Evolutionary conservation across 768 basidiomycete species (phyloP), one percentile per base, ranked within the genome.

Genomic region (Dioszegia crocea): DNA sequence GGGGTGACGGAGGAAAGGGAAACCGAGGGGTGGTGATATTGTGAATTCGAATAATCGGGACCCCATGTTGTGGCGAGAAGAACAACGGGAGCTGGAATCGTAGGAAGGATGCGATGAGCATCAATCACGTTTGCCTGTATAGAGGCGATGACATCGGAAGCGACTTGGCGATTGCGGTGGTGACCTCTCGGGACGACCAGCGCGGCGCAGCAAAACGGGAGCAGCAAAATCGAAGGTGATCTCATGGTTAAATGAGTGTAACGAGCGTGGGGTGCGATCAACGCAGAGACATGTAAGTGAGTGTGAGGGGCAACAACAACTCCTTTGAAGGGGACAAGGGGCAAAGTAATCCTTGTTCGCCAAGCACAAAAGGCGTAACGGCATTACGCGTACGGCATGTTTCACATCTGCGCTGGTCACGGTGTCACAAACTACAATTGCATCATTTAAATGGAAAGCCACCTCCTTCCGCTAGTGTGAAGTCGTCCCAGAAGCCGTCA

Each of bases 401-500:
- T 43, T 43, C 40, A 43, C 6, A 16, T 43, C 33, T 33, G n/a
- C n/a, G n/a, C 33, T 33, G 33, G 8, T 6, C n/a, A 16, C 44
- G 23, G 16, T 45, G 2, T 26, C 44, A 9, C 9, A 45, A 9
- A 16, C 31, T 19, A 12, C 12, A 2, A 44, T n/a, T 33, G 23
- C 31, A 46, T 56, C 31, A 71, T 33, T 57, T 57, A 57, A 71
- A 71, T 21, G 70, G 67, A 39, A 71, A 68, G 6, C 65, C 67
- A 43, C 65, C 62, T 2, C 60, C 59, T 48, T 66, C 67, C 9
- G 64, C 70, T 33, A 65, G 47, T 2, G 67, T 66, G 59, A 68
- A 71, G 56, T 71, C 70, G 26, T 68, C 70, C 65, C 64, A 71
- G 43, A 71, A 71, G 1, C 67, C 70, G 21, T 71, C 67, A 11